Percentiles rank a stretch among this genome's conserved stretches.
These are phyloP conservation scores for Macaranga tanarius DNA, from an alignment of 441 rosid species.

Conservation along the genomic window DNA sequence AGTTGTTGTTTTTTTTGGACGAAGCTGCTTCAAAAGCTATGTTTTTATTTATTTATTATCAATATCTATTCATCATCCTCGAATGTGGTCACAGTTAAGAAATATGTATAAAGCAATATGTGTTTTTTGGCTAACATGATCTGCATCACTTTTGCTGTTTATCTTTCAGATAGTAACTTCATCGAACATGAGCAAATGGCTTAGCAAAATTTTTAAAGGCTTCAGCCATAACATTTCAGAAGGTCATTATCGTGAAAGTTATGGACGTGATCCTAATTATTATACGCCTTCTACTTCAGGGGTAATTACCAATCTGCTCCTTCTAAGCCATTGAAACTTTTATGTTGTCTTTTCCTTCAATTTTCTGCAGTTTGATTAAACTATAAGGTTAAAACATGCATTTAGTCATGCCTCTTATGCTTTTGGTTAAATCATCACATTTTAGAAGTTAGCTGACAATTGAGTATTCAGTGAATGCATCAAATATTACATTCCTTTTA, in stretches of 20 bases:
- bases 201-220: constrained; percentile 83
- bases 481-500: background rate
- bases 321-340: constrained; percentile 15
- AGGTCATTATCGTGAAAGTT: constrained; percentile 49
- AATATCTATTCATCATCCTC: no score
- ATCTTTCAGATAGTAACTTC: constrained; percentile 43
- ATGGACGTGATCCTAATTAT: constrained; percentile 42
- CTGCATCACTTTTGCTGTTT: background rate
- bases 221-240: constrained; percentile 52
- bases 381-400: constrained; percentile 10
- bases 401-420: background rate
- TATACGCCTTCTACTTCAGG: constrained; percentile 63
- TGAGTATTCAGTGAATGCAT: constrained; percentile 7
- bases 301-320: constrained; percentile 37
- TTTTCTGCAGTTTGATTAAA: constrained; percentile 12
- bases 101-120: background rate
- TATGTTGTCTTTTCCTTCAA: constrained; percentile 6
- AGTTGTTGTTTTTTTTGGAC: background rate
- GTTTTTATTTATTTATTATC: background rate
- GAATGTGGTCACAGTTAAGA: no score
- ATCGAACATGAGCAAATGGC: constrained; percentile 64
- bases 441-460: background rate
- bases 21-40: background rate
- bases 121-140: background rate
- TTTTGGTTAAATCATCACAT: background rate